Base-by-base conservation (phyloP, 208 protist genomes). In the Porcisia deanei region DNA sequence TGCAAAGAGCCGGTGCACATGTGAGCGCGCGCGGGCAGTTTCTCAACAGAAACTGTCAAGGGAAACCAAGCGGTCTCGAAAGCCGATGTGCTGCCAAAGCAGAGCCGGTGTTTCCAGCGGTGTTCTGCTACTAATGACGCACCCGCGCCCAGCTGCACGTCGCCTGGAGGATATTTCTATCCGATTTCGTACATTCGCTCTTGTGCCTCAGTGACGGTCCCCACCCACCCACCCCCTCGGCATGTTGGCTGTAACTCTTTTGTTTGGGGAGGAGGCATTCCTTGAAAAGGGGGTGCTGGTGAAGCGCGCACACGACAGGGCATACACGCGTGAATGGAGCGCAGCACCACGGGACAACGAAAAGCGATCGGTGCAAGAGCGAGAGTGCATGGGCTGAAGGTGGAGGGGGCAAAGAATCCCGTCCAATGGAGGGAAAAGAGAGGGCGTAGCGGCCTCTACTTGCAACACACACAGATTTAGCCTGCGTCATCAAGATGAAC, bases 401-500 rank as follows among this genome's bases (percentile, higher is more conserved):
- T 30, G 30, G 30, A 30, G 30, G 30, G 30, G 30, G 30, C n/a
- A 12, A 47, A 67, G 5, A 1, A 43, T 20, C 63, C 47, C 41
- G 25, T 20, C 41, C 20, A 49, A 18, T 20, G 22, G 16, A 47
- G 25, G 22, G 58, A n/a, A 6, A 52, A 30, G 37, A 20, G 25
- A 18, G 41, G 2, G 55, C n/a, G 14, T 18, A 3, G 47, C 8
- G 20, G 34, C 22, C 63, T 5, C 22, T 52, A n/a, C 63, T 30
- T 9, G 22, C 1, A 14, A 8, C 49, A 58, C 20, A 54, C 39
- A 70, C 22, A 22, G 12, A 22, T n/a, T 12, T 39, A 2, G 20
- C 16, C 58, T 74, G 49, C 20, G 34, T 20, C 34, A 53, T 22
- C 69, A 37, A 45, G 30, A 73, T 75, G 30, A 45, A 68, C 57